These are phyloP conservation scores for Phaeotremella fagi DNA, from an alignment of 768 basidiomycete genomes.

Conservation along the genomic window DNA sequence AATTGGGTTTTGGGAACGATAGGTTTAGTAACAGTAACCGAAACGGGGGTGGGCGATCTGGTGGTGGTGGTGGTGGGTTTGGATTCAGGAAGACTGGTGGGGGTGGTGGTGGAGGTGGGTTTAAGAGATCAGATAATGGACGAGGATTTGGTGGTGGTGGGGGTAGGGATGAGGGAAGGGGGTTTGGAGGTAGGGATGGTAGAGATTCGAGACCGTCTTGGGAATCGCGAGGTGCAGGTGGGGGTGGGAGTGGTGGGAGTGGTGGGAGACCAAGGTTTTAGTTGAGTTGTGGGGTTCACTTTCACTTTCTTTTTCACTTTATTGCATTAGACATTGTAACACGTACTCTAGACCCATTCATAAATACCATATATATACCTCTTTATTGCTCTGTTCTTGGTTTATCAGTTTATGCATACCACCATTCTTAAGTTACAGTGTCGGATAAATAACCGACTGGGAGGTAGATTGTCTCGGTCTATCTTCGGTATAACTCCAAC, in stretches of 20 bases:
- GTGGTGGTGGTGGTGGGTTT: constrained; percentile 1
- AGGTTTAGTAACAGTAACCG: constrained; percentile 12
- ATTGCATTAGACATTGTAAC: too few relatives aligned
- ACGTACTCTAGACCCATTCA: too few relatives aligned
- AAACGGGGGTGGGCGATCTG: constrained; percentile 4
- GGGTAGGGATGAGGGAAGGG: constrained; percentile 12
- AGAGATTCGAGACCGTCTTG: not conserved
- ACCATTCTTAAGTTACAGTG: too few relatives aligned
- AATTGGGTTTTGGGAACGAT: constrained; percentile 49
- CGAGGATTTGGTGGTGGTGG: constrained; percentile 8
- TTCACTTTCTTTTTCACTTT: too few relatives aligned
- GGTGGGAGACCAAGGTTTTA: too few relatives aligned
- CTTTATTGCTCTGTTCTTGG: too few relatives aligned
- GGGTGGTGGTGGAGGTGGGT: constrained; percentile 5
- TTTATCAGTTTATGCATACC: too few relatives aligned
- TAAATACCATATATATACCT: too few relatives aligned
- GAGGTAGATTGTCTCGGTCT: too few relatives aligned
- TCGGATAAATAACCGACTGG: too few relatives aligned
- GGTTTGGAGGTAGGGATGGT: constrained; percentile 2
- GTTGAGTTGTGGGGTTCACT: too few relatives aligned
- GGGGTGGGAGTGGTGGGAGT: constrained; percentile 14
- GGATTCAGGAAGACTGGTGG: not conserved
- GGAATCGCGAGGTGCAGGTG: constrained; percentile 2
- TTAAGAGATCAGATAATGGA: constrained; percentile 13
- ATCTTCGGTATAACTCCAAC: too few relatives aligned